These are phyloP conservation scores for Pelagomonas calceolata DNA, from an alignment of 108 stramenopile species.

Conservation along the genomic window DNA sequence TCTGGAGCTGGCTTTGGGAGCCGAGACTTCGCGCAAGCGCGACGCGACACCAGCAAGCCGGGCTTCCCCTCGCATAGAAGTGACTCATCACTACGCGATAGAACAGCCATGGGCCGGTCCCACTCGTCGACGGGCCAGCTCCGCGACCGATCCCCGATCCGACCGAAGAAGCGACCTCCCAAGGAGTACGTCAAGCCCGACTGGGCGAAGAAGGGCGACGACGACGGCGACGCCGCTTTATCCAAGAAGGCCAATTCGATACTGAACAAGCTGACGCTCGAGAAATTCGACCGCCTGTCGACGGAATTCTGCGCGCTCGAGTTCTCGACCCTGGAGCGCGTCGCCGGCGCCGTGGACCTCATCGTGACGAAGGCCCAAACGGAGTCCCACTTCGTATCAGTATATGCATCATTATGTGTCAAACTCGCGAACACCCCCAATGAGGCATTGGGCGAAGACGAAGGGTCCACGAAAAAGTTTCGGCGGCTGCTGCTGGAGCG, in stretches of 20 bases:
- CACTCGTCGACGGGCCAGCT: no score
- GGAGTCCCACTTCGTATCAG: conserved; percentile 69
- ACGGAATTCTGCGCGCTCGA: conserved; percentile 50
- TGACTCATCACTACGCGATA: no score
- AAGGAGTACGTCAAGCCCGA: not conserved
- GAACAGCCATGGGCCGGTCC: no score
- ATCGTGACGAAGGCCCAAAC: conserved; percentile 75
- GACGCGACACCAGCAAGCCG: no score
- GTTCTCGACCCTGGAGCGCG: conserved; percentile 38
- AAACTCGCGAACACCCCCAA: conserved; percentile 44
- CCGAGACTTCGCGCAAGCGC: no score
- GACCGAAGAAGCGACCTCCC: not conserved
- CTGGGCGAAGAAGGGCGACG: not conserved
- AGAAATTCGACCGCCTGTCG: conserved; percentile 68
- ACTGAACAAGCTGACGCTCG: conserved; percentile 79
- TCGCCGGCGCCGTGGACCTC: conserved; percentile 50
- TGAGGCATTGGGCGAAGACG: conserved; percentile 51
- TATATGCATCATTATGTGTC: conserved; percentile 76
- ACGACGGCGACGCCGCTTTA: conserved; percentile 40
- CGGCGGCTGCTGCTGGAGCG: conserved; percentile 55
- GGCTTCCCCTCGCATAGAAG: no score
- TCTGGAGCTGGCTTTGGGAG: no score
- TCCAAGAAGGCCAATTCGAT: conserved; percentile 56
- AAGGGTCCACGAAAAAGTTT: conserved; percentile 57
- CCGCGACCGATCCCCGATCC: no score